Evolutionary conservation across 148 eudicot species (phyloP).

Genomic region (Linanthus parryae): DNA sequence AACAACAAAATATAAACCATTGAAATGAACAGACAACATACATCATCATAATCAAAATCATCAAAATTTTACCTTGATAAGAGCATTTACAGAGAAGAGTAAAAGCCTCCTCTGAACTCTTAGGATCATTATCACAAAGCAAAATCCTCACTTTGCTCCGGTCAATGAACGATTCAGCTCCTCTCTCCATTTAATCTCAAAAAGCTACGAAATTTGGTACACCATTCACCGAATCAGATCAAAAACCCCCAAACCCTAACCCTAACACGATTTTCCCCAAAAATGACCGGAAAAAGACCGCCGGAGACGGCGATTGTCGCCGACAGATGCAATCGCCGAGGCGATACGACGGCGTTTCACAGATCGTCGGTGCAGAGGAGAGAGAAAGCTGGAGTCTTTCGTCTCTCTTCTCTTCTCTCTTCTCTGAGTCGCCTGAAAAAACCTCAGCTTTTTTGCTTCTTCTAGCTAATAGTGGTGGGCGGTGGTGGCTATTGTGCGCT

Average conservation of each 20-base stretch:
- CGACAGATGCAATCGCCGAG: neutral
- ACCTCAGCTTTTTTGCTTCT: no score
- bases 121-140: constrained; percentile 7
- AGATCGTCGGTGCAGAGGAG: neutral
- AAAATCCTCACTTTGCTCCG: constrained; percentile 13
- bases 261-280: neutral
- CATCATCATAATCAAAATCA: no score
- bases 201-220: neutral
- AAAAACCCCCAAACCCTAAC: neutral
- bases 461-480: neutral
- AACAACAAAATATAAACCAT: no score
- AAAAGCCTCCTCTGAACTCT: constrained; percentile 3
- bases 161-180: constrained; percentile 4
- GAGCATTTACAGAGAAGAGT: constrained; percentile 7
- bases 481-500: neutral
- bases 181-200: neutral
- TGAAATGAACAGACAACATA: no score
- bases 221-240: neutral
- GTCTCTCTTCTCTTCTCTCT: neutral
- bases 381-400: neutral
- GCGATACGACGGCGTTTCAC: no score
- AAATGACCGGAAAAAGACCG: neutral
- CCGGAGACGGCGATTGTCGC: neutral
- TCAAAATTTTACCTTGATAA: constrained; percentile 9
- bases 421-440: neutral